Evolutionary conservation across 768 basidiomycete genomes (phyloP).

Genomic region (Mycena haematopus): DNA sequence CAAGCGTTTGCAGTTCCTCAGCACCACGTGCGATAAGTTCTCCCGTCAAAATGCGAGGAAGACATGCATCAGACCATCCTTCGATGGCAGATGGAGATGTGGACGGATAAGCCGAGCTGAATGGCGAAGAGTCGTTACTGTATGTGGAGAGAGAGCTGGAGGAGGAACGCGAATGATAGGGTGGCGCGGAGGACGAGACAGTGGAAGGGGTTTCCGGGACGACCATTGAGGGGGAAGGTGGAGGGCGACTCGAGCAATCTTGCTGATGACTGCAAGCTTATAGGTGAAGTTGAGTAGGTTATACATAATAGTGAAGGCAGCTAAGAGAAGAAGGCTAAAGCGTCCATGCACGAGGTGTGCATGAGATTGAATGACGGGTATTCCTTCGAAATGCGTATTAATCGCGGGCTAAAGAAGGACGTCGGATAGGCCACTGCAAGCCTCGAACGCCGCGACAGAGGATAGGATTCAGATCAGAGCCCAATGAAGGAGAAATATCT

Average conservation of each 20-base stretch:
- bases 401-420: not conserved
- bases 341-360: slow-evolving; percentile 18
- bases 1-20: slow-evolving; percentile 24
- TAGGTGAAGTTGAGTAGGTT: slow-evolving; percentile 21
- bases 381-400: slow-evolving; percentile 4
- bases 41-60: slow-evolving; percentile 19
- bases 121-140: slow-evolving; percentile 25
- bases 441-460: not conserved
- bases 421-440: slow-evolving; percentile 4
- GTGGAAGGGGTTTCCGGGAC: slow-evolving; percentile 26
- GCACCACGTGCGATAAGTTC: slow-evolving; percentile 29
- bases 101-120: slow-evolving; percentile 25
- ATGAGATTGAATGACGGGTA: slow-evolving; percentile 13
- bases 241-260: slow-evolving; percentile 13
- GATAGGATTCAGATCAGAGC: not conserved
- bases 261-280: slow-evolving; percentile 13
- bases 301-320: slow-evolving; percentile 30
- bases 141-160: slow-evolving; percentile 26
- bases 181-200: slow-evolving; percentile 11
- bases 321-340: slow-evolving; percentile 23
- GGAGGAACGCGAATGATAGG: slow-evolving; percentile 18
- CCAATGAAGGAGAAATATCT: not conserved
- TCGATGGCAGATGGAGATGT: slow-evolving; percentile 29
- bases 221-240: slow-evolving; percentile 22
- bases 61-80: slow-evolving; percentile 24